Evolutionary conservation across 2,329 filamentous ascomycete genomes (phyloP).

Genomic region (Epichloe bromicola): DNA sequence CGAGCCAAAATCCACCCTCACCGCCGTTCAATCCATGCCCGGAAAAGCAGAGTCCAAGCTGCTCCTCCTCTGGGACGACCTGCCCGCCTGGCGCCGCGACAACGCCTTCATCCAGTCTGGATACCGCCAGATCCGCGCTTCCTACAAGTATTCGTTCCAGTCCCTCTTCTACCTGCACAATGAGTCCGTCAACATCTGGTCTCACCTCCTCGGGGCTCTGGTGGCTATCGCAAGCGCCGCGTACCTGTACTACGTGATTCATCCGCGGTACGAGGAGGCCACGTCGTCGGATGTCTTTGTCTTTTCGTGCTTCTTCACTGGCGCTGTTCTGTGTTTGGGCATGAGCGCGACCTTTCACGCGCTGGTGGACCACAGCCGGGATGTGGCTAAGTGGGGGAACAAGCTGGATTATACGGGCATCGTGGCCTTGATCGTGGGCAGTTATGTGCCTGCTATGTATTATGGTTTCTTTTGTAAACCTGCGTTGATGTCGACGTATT

Average conservation of each 20-base stretch:
- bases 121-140: constrained; percentile 39
- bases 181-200: constrained; percentile 51
- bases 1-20: constrained; percentile 10
- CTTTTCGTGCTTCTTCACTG: constrained; percentile 68
- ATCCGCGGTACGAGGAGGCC: constrained; percentile 53
- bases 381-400: constrained; percentile 69
- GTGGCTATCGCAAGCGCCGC: constrained; percentile 38
- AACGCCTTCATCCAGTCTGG: constrained; percentile 42
- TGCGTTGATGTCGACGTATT: constrained; percentile 54
- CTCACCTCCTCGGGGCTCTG: constrained; percentile 52
- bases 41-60: constrained; percentile 26
- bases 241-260: constrained; percentile 43
- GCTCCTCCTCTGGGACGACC: constrained; percentile 43
- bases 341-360: constrained; percentile 81
- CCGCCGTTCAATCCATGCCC: constrained; percentile 22
- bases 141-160: constrained; percentile 30
- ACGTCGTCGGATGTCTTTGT: constrained; percentile 51
- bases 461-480: constrained; percentile 71
- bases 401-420: constrained; percentile 93
- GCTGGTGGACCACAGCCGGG: constrained; percentile 69
- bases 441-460: constrained; percentile 77
- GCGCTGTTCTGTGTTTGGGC: constrained; percentile 58
- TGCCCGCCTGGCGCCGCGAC: constrained; percentile 46
- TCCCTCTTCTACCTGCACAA: constrained; percentile 45
- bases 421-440: constrained; percentile 80